Conservation (phyloP, 768 basidiomycete species). For the Leccinum rimulosum region DNA sequence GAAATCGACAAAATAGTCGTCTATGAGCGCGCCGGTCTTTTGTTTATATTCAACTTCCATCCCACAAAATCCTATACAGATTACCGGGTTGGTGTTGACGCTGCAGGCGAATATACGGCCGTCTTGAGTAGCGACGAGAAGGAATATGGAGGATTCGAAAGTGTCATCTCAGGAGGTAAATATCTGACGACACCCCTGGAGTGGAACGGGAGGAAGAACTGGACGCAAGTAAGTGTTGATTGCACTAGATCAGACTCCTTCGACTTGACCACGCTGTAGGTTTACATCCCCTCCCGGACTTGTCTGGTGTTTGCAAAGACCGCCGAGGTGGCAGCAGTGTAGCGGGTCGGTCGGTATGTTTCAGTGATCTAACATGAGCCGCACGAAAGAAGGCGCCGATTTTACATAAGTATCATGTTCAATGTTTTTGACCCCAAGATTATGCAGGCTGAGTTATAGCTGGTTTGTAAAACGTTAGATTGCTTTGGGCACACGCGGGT, state of each 20-base stretch:
- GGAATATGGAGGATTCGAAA: conserved; percentile 86
- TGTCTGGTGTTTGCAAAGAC: conserved; percentile 29
- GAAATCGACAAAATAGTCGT: conserved; percentile 92
- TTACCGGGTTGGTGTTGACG: conserved; percentile 90
- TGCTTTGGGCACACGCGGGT: no score
- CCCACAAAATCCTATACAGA: conserved; percentile 87
- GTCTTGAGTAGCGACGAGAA: conserved; percentile 84
- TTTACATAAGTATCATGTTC: background rate
- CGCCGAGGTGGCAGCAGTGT: conserved; percentile 4
- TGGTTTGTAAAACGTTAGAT: no score
- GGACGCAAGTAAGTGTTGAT: conserved; percentile 60
- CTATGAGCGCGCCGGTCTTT: conserved; percentile 87
- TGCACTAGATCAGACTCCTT: background rate
- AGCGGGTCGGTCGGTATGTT: background rate
- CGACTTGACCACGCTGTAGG: conserved; percentile 13
- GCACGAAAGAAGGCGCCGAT: background rate
- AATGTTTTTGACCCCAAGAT: background rate
- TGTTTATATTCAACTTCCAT: conserved; percentile 99
- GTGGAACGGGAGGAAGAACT: conserved; percentile 95
- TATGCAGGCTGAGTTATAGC: no score
- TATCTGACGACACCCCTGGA: conserved; percentile 82
- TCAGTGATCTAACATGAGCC: background rate
- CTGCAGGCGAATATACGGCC: conserved; percentile 79
- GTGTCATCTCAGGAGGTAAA: conserved; percentile 58
- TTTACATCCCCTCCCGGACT: conserved; percentile 33